Base-by-base conservation (phyloP, 2,329 filamentous ascomycete genomes). In the Furcasterigmium sp. region DNA sequence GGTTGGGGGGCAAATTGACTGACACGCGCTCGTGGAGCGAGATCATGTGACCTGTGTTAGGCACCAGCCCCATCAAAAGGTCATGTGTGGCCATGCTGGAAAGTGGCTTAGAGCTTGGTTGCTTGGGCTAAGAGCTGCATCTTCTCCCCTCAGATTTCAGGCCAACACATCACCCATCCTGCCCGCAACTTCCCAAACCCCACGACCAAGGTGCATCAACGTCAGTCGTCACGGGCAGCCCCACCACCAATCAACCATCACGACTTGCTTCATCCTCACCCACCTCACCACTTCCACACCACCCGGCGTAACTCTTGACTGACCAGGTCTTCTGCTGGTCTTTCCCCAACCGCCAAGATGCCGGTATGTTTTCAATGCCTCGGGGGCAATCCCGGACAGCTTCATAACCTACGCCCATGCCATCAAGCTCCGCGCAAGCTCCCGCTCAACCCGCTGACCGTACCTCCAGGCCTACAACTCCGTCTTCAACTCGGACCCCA, bases 401-500 rank as follows among this genome's bases (percentile, higher is more conserved):
- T 39, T 13, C 37, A 20, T 37, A 15, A 23, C 28, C 28, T 6
- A 13, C 18, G 21, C 17, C 20, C 38, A 34, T 43, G 39, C 37
- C 30, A 26, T 26, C 37, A 37, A 30, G 18, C 18, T 21, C 42
- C 37, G 37, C 26, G 23, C 34, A 18, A 38, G 18, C 28, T 21
- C 44, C 36, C 17, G 18, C 34, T 39, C n/a, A n/a, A n/a, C n/a
- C n/a, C n/a, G 45, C 57, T 58, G 53, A 64, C 45, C 40, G 18
- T 44, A 17, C 39, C 43, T 42, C 46, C 51, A 95, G 89, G 91
- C 91, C 70, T 97, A 96, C 78, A 94, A 97, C 78, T 95, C 88
- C 65, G 87, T 95, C 77, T 96, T 96, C 82, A 84, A 84, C 81
- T 84, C 65, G 71, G 91, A 80, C 79, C 89, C 78, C 74, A 84